Evolutionary conservation across 106 monocot species (phyloP).

Genomic region (Platanthera guangdongensis): DNA sequence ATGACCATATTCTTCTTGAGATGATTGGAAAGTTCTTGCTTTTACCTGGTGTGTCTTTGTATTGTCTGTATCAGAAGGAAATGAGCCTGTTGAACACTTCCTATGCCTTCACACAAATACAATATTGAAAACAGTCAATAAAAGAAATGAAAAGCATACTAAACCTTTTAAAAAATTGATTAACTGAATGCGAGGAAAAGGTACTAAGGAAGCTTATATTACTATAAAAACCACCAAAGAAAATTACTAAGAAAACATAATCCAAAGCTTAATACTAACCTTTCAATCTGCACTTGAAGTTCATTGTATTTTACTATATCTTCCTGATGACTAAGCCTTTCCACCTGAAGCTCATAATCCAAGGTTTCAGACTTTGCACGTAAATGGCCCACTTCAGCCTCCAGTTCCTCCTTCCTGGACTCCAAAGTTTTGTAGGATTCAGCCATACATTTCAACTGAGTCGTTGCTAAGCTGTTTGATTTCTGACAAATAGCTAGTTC

Average conservation of each 20-base stretch:
- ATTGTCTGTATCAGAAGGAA: conserved; percentile 1
- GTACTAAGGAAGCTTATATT: neutral
- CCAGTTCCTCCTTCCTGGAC: conserved; percentile 42
- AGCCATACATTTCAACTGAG: conserved; percentile 92
- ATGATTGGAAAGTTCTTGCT: too few relatives aligned
- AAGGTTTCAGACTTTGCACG: conserved; percentile 39
- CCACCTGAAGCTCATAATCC: conserved; percentile 54
- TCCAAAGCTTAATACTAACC: conserved; percentile 28
- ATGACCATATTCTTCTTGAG: too few relatives aligned
- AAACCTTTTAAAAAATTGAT: neutral
- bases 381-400: conserved; percentile 42
- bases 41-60: neutral
- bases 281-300: conserved; percentile 67
- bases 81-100: conserved; percentile 18
- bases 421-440: conserved; percentile 79
- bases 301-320: conserved; percentile 47
- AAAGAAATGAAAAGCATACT: neutral
- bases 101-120: conserved; percentile 28
- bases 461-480: conserved; percentile 71
- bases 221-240: neutral
- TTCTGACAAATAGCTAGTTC: conserved; percentile 52
- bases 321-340: conserved; percentile 56
- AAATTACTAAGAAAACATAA: neutral
- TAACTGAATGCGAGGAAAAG: neutral
- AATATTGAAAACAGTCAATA: neutral